Conservation (phyloP, 2,329 filamentous ascomycete genomes). For the Teratosphaeria zuluensis region DNA sequence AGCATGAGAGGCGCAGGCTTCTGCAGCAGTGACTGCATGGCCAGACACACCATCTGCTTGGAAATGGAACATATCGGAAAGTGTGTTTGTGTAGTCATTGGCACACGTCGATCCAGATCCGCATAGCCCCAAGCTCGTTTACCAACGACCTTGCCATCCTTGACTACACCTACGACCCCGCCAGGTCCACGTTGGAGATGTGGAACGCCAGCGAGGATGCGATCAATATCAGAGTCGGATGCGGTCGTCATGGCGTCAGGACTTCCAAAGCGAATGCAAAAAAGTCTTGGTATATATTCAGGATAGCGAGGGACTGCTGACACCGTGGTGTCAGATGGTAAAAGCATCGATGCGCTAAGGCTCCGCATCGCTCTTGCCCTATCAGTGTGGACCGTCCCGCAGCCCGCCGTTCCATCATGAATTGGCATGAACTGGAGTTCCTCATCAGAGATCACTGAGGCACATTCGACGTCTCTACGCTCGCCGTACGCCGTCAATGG, state of each 20-base stretch:
- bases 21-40: constrained; percentile 22
- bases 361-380: too few species aligned
- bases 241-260: not conserved
- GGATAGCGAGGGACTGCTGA: too few species aligned
- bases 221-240: constrained; percentile 1
- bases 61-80: constrained; percentile 41
- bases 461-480: too few species aligned
- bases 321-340: too few species aligned
- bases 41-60: constrained; percentile 30
- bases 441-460: too few species aligned
- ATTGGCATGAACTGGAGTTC: too few species aligned
- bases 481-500: not conserved
- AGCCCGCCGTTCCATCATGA: too few species aligned
- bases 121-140: constrained; percentile 36
- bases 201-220: constrained; percentile 5
- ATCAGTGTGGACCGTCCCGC: too few species aligned
- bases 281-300: not conserved
- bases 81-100: constrained; percentile 27
- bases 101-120: constrained; percentile 30
- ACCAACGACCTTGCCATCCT: constrained; percentile 33
- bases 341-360: too few species aligned
- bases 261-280: not conserved
- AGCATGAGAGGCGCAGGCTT: constrained; percentile 24
- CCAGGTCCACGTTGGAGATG: constrained; percentile 29
- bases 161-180: constrained; percentile 33